Percentiles rank a stretch among this genome's conserved stretches.
Conservation (phyloP, 106 monocot species). For the Dactylorhiza incarnata region DNA sequence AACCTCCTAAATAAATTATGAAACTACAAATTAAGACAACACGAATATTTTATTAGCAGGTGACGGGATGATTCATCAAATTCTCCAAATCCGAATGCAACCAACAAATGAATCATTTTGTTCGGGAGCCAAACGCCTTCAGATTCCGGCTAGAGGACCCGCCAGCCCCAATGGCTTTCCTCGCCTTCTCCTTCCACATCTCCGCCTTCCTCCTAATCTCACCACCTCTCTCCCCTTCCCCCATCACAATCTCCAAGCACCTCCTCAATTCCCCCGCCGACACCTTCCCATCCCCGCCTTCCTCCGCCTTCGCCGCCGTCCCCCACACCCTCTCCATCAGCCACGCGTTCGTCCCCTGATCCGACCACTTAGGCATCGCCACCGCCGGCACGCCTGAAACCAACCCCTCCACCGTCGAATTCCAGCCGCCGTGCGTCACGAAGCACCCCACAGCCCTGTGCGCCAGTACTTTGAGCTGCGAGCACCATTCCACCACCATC, state of each 20-base stretch:
- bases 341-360: constrained; percentile 8
- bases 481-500: constrained; percentile 11
- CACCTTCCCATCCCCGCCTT: neutral
- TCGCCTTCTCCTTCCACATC: constrained; percentile 22
- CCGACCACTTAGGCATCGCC: neutral
- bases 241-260: constrained; percentile 10
- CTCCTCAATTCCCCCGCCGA: neutral
- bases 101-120: neutral
- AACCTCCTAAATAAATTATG: too few species aligned
- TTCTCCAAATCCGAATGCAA: neutral
- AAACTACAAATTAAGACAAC: neutral
- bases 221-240: neutral
- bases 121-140: neutral
- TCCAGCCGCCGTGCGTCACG: constrained; percentile 32
- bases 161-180: constrained; percentile 12
- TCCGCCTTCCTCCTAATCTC: constrained; percentile 14
- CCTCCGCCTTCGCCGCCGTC: constrained; percentile 7
- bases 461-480: constrained; percentile 23
- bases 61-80: neutral
- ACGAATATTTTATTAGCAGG: neutral
- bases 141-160: constrained; percentile 26
- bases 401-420: constrained; percentile 23
- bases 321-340: constrained; percentile 13
- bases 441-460: constrained; percentile 26
- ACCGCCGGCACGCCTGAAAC: constrained; percentile 5